Evolutionary conservation across 2,329 filamentous ascomycete genomes (phyloP), one percentile per base, ranked within the genome.

Genomic region (Fusarium nanum): DNA sequence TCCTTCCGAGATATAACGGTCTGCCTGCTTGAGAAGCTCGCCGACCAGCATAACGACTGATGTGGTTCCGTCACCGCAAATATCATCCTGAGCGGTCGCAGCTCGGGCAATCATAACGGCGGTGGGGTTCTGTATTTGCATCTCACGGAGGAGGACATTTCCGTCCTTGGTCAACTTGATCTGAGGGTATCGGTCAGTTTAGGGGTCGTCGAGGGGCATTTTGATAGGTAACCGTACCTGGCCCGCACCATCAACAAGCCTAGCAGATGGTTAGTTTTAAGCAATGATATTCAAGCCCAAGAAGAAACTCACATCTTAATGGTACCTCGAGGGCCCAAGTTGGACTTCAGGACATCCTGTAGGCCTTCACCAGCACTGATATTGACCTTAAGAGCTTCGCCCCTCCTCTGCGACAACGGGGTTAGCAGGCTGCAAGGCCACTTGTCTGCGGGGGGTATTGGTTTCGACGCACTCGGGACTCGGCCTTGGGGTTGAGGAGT

Each of bases 81-180:
- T 99, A 77, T 99, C 96, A 81, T 99, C 96, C 81, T 99, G 95
- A 73, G 96, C 96, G 40, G 96, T 99, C 61, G 96, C 96, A 76
- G 95, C 94, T 79, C 89, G 84, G 60, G 89, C 89, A 80, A 91
- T 91, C 89, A 91, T 91, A 68, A 96, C 96, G 72, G 96, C 96
- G 37, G 96, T 99, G 28, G 96, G 96, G 82, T 98, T 98, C 84
- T 98, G 95, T 80, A 98, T 98, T 89, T 98, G 94, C 89, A 91
- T 91, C 81, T 92, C 89, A 76, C 89, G 85, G 70, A 91, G 82
- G 27, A 91, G 85, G 66, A 98, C 95, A 78, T 97, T 98, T 79
- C 96, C 96, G 83, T 99, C 96, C 83, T 99, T 99, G 76, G 96
- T 99, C 80, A 99, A 88, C 85, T 99, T 99, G 85, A 99, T 99